Percentiles rank a stretch among this genome's conserved stretches.
Evolutionary conservation across 176 grass and related monocot species (phyloP).

Genomic region (Secale cereale): DNA sequence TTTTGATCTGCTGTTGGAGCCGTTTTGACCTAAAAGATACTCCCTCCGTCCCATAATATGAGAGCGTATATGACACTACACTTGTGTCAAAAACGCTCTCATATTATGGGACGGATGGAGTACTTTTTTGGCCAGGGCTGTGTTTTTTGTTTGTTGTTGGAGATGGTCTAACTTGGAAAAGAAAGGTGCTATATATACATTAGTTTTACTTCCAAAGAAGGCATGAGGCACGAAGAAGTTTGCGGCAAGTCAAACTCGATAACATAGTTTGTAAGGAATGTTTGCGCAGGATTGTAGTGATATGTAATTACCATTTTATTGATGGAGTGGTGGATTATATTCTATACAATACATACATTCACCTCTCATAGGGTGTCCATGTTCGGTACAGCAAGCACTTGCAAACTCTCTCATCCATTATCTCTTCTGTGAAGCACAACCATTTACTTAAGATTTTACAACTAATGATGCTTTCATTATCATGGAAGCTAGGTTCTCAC

Average conservation of each 20-base stretch:
- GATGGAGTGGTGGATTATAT: background rate
- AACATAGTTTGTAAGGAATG: conserved; percentile 25
- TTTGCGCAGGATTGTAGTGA: background rate
- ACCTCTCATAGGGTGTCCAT: conserved; percentile 27
- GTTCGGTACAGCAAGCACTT: conserved; percentile 31
- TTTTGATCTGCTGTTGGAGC: no score
- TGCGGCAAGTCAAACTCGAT: conserved; percentile 36
- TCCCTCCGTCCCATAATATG: no score
- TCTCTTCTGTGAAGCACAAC: conserved; percentile 18
- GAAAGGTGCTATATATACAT: no score
- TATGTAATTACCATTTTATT: background rate
- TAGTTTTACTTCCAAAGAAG: conserved; percentile 14
- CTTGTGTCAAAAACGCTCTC: no score
- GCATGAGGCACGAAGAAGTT: background rate
- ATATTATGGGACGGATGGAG: no score
- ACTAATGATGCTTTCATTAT: background rate
- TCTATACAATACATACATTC: conserved; percentile 23
- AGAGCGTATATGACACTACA: no score
- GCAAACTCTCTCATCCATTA: conserved; percentile 22
- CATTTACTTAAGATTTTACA: conserved; percentile 1
- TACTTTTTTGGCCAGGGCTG: no score
- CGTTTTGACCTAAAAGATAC: no score
- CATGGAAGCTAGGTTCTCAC: conserved; percentile 24
- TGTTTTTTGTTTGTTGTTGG: no score
- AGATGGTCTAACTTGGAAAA: no score